These are phyloP conservation scores for Rhynchosporium secalis DNA, from an alignment of 2,329 filamentous ascomycete genomes.

Conservation along the genomic window DNA sequence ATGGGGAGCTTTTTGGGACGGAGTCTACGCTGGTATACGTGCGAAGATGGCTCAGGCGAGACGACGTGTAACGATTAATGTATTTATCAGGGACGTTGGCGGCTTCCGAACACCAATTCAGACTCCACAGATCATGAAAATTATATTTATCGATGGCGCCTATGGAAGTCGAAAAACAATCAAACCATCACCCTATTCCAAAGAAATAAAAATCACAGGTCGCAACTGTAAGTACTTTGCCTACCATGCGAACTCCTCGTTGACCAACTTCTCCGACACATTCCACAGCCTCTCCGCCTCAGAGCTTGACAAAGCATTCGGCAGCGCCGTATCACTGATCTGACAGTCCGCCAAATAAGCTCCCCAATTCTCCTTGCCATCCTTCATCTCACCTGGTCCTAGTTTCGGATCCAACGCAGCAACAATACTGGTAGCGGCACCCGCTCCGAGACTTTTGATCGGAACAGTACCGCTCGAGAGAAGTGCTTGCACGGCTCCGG, in stretches of 20 bases:
- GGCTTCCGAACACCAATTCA: neutral
- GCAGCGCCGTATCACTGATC: constrained; percentile 33
- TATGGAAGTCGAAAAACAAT: too few species aligned
- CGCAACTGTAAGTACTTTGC: too few species aligned
- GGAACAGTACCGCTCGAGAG: neutral
- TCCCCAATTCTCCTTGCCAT: constrained; percentile 37
- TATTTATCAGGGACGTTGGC: neutral
- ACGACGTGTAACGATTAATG: neutral
- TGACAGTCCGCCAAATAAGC: constrained; percentile 40
- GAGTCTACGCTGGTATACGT: too few species aligned
- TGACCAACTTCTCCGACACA: constrained; percentile 49
- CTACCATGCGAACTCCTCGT: constrained; percentile 41
- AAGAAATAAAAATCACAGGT: neutral
- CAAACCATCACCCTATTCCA: neutral
- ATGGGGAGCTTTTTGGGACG: too few species aligned
- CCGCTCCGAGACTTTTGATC: constrained; percentile 10
- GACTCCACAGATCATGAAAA: too few species aligned
- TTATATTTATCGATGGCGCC: too few species aligned
- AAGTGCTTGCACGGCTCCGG: constrained; percentile 7
- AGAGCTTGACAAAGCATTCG: constrained; percentile 30
- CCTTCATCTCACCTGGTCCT: constrained; percentile 15
- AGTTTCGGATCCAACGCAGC: constrained; percentile 43
- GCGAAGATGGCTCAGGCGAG: neutral
- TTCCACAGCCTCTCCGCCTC: constrained; percentile 48
- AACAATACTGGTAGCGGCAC: constrained; percentile 39